phyloP scores from a whole-genome alignment of 2,329 filamentous ascomycete species.

The Arthrobotrys entomopaga region DNA sequence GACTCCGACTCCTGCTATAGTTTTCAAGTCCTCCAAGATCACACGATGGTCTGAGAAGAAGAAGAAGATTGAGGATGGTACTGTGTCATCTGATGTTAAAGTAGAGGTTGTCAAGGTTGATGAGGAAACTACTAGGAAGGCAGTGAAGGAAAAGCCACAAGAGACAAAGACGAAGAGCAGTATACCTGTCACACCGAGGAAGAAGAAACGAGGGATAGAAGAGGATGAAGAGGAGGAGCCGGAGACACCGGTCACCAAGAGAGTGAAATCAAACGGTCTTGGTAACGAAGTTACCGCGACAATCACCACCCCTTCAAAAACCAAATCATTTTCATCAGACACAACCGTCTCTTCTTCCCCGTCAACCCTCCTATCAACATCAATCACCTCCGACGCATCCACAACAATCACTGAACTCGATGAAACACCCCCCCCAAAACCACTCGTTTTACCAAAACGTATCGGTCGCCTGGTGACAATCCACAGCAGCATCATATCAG shows the following conservation, averaged over 20 bases:
- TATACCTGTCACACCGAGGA: slow-evolving; percentile 38
- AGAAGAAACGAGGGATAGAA: slow-evolving; percentile 39
- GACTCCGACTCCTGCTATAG: slow-evolving; percentile 15
- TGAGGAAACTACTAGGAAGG: background rate
- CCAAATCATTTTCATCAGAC: background rate
- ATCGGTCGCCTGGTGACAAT: slow-evolving; percentile 34
- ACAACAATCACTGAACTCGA: slow-evolving; percentile 10
- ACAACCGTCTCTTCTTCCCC: background rate
- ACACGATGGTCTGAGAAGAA: slow-evolving; percentile 47
- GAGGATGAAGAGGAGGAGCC: slow-evolving; percentile 18
- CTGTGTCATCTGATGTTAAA: slow-evolving; percentile 12
- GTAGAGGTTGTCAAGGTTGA: slow-evolving; percentile 21
- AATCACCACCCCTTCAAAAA: slow-evolving; percentile 2
- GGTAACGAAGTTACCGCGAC: slow-evolving; percentile 12
- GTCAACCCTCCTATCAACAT: background rate
- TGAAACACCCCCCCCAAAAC: background rate
- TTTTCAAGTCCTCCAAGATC: slow-evolving; percentile 42
- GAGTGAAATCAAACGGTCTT: slow-evolving; percentile 11
- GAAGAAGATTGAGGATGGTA: slow-evolving; percentile 15
- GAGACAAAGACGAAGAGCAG: slow-evolving; percentile 10
- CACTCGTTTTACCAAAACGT: slow-evolving; percentile 26
- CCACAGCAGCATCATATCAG: slow-evolving; percentile 32
- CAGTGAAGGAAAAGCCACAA: background rate
- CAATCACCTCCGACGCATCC: slow-evolving; percentile 25
- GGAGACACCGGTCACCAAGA: slow-evolving; percentile 27